Evolutionary conservation across 768 basidiomycete genomes (phyloP).

Genomic region (Phanerochaete carnosa): DNA sequence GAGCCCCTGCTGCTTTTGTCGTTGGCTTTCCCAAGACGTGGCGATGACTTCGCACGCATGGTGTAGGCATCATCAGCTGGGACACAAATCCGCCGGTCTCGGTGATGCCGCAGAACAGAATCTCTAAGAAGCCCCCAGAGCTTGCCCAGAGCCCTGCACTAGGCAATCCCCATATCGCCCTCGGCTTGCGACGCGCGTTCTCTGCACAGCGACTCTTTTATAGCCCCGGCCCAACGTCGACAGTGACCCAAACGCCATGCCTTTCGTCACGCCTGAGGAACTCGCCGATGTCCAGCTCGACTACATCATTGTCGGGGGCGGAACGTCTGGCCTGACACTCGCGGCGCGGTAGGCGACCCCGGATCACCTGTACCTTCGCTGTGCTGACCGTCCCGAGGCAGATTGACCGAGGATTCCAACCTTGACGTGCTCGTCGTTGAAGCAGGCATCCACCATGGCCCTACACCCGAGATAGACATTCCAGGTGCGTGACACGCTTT

Average conservation of each 20-base stretch:
- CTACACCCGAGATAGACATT: neutral
- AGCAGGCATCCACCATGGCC: neutral
- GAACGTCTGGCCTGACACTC: constrained; percentile 14
- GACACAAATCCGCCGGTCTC: too few relatives aligned
- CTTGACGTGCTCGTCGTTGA: constrained; percentile 16
- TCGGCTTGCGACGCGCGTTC: too few relatives aligned
- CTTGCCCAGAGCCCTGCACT: too few relatives aligned
- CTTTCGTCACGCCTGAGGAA: constrained; percentile 8
- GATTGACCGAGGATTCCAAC: constrained; percentile 24
- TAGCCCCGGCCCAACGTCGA: neutral
- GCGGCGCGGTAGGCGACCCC: constrained; percentile 8
- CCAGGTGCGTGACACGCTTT: neutral
- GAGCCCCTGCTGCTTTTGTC: too few relatives aligned
- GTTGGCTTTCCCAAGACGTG: too few relatives aligned
- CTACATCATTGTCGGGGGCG: constrained; percentile 17
- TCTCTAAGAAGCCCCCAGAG: too few relatives aligned
- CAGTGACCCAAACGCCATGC: constrained; percentile 1
- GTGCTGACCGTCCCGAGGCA: neutral
- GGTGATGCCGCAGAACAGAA: too few relatives aligned
- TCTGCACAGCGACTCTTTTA: too few relatives aligned
- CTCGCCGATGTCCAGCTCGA: constrained; percentile 10
- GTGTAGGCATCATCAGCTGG: too few relatives aligned
- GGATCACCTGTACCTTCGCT: neutral
- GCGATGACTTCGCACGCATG: too few relatives aligned
- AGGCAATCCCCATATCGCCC: too few relatives aligned